Evolutionary conservation across 495 filamentous ascomycete species (phyloP).

Genomic region (Hypoxylon intermedium): DNA sequence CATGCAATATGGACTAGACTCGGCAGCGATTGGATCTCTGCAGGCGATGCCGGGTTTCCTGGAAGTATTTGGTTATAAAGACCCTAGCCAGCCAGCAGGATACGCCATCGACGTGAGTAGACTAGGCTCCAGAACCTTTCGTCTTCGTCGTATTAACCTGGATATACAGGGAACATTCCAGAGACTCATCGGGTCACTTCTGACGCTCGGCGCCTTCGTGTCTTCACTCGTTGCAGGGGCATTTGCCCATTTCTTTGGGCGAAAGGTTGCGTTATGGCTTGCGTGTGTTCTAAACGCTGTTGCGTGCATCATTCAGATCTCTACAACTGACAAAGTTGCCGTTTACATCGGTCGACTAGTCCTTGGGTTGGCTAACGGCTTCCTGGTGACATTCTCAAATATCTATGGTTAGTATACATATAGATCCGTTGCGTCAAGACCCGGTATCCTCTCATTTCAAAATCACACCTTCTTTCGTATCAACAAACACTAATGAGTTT

Average conservation of each 20-base stretch:
- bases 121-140: not conserved
- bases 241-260: slow-evolving; percentile 53
- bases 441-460: not conserved
- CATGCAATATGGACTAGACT: slow-evolving; percentile 56
- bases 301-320: slow-evolving; percentile 57
- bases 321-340: slow-evolving; percentile 49
- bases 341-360: slow-evolving; percentile 59
- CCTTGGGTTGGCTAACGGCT: slow-evolving; percentile 61
- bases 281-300: slow-evolving; percentile 54
- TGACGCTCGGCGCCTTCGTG: slow-evolving; percentile 52
- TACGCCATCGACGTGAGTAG: slow-evolving; percentile 44
- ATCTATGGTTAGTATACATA: slow-evolving; percentile 46
- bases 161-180: slow-evolving; percentile 44
- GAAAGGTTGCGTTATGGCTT: slow-evolving; percentile 54
- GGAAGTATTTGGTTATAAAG: slow-evolving; percentile 53
- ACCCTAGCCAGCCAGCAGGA: slow-evolving; percentile 39
- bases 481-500: slow-evolving; percentile 3
- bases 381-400: slow-evolving; percentile 62
- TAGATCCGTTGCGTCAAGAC: not conserved
- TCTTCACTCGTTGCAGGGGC: slow-evolving; percentile 48
- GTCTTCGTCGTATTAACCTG: slow-evolving; percentile 20
- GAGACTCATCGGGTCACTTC: slow-evolving; percentile 50
- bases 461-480: not conserved
- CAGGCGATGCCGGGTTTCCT: slow-evolving; percentile 58
- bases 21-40: slow-evolving; percentile 48